Conservation (phyloP, 108 stramenopile genomes). For the Bacterosira constricta region DNA sequence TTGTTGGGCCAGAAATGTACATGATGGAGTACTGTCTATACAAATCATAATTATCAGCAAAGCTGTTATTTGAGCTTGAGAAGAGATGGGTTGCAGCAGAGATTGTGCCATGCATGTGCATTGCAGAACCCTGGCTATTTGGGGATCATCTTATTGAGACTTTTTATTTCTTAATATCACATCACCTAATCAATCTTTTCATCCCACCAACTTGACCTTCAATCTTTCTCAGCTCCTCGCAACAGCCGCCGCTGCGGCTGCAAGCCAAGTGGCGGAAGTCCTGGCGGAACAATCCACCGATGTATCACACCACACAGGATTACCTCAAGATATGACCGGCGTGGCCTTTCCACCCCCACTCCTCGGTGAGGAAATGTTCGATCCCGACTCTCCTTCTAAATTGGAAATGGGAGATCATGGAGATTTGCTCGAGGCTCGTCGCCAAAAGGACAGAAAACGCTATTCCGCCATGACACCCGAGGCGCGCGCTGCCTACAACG, state of each 20-base stretch:
- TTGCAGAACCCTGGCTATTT: too few species aligned
- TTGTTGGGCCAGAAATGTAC: too few species aligned
- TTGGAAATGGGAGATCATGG: conserved; percentile 41
- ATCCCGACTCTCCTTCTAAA: conserved; percentile 4
- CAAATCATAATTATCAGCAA: too few species aligned
- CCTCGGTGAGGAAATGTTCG: conserved; percentile 12
- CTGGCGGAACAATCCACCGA: neutral
- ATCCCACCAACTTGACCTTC: neutral
- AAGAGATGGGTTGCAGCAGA: too few species aligned
- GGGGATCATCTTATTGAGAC: too few species aligned
- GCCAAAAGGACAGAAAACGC: conserved; percentile 82
- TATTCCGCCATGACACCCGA: conserved; percentile 81
- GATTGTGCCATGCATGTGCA: too few species aligned
- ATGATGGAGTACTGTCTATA: too few species aligned
- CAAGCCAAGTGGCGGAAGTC: conserved; percentile 35
- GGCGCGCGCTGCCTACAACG: conserved; percentile 80
- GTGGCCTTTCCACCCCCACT: neutral
- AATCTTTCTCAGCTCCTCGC: conserved; percentile 46
- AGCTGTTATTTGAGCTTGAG: too few species aligned
- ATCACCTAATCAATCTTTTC: neutral
- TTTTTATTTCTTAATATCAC: neutral
- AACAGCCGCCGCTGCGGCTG: conserved; percentile 53
- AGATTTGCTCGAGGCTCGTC: conserved; percentile 71
- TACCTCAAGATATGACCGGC: conserved; percentile 2
- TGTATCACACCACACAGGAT: neutral